These are phyloP conservation scores for Xylaria sp. DNA, from an alignment of 2,329 filamentous ascomycete genomes.

Conservation along the genomic window DNA sequence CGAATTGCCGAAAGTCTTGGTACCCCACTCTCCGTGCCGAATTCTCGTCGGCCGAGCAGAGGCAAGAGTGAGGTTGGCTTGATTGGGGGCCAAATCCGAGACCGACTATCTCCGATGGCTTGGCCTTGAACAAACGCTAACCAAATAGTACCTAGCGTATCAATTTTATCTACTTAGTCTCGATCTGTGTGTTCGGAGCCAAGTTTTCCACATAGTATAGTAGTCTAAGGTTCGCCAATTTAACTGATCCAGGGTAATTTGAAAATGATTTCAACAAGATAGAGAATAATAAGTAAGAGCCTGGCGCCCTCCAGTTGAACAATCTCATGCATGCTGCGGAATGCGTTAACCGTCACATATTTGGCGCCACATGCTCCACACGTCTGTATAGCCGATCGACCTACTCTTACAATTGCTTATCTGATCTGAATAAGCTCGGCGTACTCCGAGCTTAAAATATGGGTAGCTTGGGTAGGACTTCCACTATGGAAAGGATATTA, in stretches of 20 bases:
- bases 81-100: neutral
- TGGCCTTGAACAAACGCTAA: neutral
- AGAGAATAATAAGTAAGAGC: neutral
- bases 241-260: no score
- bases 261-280: neutral
- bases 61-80: no score
- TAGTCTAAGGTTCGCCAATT: neutral
- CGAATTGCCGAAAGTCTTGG: slow-evolving; percentile 15
- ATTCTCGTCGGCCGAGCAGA: slow-evolving; percentile 4
- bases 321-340: neutral
- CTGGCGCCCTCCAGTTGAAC: neutral
- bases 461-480: no score
- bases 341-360: neutral
- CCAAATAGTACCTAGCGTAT: neutral
- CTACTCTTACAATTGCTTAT: neutral
- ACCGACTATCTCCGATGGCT: neutral
- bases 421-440: neutral
- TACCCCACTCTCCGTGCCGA: neutral
- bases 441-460: neutral
- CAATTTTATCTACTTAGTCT: neutral
- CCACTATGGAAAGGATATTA: neutral
- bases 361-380: no score
- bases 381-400: no score
- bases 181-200: neutral
- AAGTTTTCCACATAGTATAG: neutral